Evolutionary conservation across 2,329 filamentous ascomycete species (phyloP), one percentile per base, ranked within the genome.

Genomic region (Fusarium sp.): DNA sequence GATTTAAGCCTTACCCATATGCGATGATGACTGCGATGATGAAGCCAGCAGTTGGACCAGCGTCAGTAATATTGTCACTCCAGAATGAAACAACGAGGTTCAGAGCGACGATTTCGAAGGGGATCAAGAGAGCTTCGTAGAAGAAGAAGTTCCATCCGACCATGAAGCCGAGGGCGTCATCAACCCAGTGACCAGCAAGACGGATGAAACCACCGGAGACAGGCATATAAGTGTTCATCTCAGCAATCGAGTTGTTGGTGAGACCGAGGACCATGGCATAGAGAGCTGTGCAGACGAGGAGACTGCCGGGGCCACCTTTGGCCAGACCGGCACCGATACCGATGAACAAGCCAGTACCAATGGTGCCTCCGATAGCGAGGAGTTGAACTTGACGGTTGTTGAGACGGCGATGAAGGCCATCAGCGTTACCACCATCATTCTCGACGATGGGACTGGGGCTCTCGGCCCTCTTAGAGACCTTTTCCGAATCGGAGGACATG

Each of bases 71-170:
- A 14, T 41, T 74, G 10, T 68, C 55, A 41, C 38, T 66, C 77
- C 77, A 78, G 32, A 78, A 78, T 14, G 77, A 77, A 0, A 85
- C 79, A 47, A 85, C 79, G 4, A 81, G 63, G 51, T 79, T 79
- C 10, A 80, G 32, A 4, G 79, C 79, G 4, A 78, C 71, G 34
- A 81, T 81, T 70, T 81, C 80, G 64, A 81, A 81, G 8, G 79
- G 79, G 26, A 81, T 80, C 41, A 80, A 59, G 17, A 81, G 68
- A 17, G 79, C 80, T 66, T 81, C 79, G 26, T 79, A 81, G 47
- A 81, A 67, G 67, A 81, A 81, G 67, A 79, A 81, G 73, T 81
- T 81, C 78, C 78, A 81, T 3, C 79, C 79, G 8, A 77, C 75
- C 75, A 79, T 78, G 39, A 75, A 75, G 20, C 73, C 73, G 0